Evolutionary conservation across 805 yeast genomes (phyloP).

Genomic region (Myxozyma sirexii): DNA sequence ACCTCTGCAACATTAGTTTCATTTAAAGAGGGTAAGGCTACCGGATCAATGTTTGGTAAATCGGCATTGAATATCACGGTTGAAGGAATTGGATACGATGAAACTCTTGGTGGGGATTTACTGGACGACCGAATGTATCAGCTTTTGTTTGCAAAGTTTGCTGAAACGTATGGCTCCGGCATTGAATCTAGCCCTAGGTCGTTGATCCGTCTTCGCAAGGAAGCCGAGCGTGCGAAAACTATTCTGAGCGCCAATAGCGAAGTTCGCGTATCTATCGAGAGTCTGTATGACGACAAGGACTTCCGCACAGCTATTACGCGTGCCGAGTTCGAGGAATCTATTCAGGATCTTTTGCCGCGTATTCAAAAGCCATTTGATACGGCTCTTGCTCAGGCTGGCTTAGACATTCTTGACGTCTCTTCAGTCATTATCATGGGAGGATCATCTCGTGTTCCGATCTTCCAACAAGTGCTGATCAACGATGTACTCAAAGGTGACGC

Average conservation of each 20-base stretch:
- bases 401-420: conserved; percentile 46
- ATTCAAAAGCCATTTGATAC: conserved; percentile 58
- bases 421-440: conserved; percentile 90
- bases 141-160: conserved; percentile 62
- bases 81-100: conserved; percentile 71
- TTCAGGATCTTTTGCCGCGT: conserved; percentile 49
- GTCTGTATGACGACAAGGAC: conserved; percentile 72
- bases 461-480: conserved; percentile 55
- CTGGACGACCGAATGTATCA: conserved; percentile 69
- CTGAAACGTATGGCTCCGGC: conserved; percentile 48
- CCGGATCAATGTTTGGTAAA: conserved; percentile 21
- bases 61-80: conserved; percentile 53
- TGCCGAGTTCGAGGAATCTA: conserved; percentile 72
- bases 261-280: conserved; percentile 74
- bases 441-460: conserved; percentile 84
- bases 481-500: conserved; percentile 49
- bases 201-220: conserved; percentile 68
- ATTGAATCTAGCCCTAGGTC: conserved; percentile 58
- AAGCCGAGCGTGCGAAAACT: conserved; percentile 86
- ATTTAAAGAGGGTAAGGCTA: conserved; percentile 49
- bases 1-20: conserved; percentile 85
- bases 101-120: conserved; percentile 71
- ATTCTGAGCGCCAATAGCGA: conserved; percentile 87
- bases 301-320: conserved; percentile 69
- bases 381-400: conserved; percentile 48